Evolutionary conservation across 257 asterid species (phyloP).

Genomic region (Coffea eugenioides): DNA sequence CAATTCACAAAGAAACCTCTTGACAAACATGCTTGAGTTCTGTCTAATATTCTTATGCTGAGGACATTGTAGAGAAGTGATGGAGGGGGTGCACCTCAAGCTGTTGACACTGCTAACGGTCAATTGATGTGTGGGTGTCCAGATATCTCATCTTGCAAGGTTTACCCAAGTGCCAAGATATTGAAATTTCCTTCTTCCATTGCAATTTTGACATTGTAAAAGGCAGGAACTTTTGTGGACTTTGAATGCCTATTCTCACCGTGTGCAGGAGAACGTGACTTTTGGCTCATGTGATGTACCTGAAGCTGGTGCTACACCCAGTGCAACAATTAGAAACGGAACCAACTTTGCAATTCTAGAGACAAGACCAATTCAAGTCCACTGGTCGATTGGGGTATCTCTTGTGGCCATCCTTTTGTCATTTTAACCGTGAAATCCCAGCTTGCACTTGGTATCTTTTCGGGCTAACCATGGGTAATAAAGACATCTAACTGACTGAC

Average conservation of each 20-base stretch:
- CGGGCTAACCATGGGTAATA: not conserved
- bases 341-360: constrained; percentile 35
- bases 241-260: constrained; percentile 8
- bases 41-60: not conserved
- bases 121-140: constrained; percentile 81
- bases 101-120: constrained; percentile 81
- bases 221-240: not conserved
- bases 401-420: constrained; percentile 30
- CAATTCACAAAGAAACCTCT: not conserved
- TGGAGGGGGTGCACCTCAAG: constrained; percentile 92
- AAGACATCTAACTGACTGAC: not conserved
- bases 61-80: constrained; percentile 75
- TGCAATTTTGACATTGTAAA: not conserved
- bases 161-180: constrained; percentile 16
- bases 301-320: constrained; percentile 35
- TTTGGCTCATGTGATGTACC: constrained; percentile 68
- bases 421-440: constrained; percentile 14
- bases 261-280: constrained; percentile 55
- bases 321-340: constrained; percentile 24
- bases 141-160: constrained; percentile 68
- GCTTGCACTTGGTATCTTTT: not conserved
- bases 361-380: constrained; percentile 33
- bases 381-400: constrained; percentile 36
- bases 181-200: not conserved
- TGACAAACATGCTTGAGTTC: not conserved